Percentiles rank a stretch among this genome's conserved stretches.
Evolutionary conservation across 768 basidiomycete genomes (phyloP).

Genomic region (Clitopilus hobsonii): DNA sequence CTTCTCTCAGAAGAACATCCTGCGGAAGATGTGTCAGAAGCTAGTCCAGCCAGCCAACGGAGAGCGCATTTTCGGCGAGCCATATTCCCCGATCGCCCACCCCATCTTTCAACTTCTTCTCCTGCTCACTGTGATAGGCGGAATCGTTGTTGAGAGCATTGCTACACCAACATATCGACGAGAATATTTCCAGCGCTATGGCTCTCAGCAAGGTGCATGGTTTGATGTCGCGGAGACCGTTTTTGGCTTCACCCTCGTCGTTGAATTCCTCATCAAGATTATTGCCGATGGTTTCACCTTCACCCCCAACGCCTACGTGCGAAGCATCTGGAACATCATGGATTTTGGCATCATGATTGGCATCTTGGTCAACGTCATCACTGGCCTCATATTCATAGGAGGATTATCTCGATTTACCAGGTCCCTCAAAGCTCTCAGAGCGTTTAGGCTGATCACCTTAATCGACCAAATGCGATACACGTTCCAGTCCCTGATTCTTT

Average conservation of each 20-base stretch:
- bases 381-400: conserved; percentile 68
- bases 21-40: conserved; percentile 77
- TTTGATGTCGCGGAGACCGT: conserved; percentile 77
- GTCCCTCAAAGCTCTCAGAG: conserved; percentile 82
- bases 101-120: conserved; percentile 73
- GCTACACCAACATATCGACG: conserved; percentile 85
- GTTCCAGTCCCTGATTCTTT: conserved; percentile 82
- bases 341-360: conserved; percentile 84
- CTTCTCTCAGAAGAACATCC: conserved; percentile 70
- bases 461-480: conserved; percentile 83
- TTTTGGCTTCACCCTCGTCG: conserved; percentile 65
- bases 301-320: conserved; percentile 87
- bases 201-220: conserved; percentile 69
- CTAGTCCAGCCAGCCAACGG: conserved; percentile 80
- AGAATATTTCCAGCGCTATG: conserved; percentile 57
- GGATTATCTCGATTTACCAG: conserved; percentile 80
- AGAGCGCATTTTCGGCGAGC: conserved; percentile 82
- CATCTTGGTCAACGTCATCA: conserved; percentile 68
- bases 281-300: conserved; percentile 90
- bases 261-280: conserved; percentile 87
- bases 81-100: conserved; percentile 59
- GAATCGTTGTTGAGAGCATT: conserved; percentile 75
- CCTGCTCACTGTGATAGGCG: conserved; percentile 72
- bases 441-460: conserved; percentile 85
- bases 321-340: conserved; percentile 87